Percentiles rank a stretch among this genome's conserved stretches.
These are phyloP conservation scores for Ogataea wickerhamii DNA, from an alignment of 805 yeast genomes.

Conservation along the genomic window DNA sequence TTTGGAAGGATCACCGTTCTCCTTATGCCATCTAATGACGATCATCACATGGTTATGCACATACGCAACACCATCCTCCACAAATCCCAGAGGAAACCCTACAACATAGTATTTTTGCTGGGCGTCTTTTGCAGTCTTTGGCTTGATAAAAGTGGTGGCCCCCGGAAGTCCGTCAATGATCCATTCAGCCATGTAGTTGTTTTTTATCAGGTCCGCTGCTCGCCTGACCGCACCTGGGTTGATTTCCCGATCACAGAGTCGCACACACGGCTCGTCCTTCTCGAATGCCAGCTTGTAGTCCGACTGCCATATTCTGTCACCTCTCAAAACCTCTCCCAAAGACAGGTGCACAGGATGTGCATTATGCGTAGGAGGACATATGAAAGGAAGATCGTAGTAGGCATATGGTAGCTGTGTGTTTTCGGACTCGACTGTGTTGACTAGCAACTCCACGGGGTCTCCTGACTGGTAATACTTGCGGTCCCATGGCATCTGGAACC, in stretches of 20 bases:
- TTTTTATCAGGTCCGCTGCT: conserved; percentile 58
- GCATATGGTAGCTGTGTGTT: conserved; percentile 73
- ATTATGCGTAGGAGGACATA: conserved; percentile 60
- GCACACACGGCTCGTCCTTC: conserved; percentile 59
- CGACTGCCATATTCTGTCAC: conserved; percentile 76
- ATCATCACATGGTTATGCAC: conserved; percentile 79
- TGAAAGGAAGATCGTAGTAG: conserved; percentile 74
- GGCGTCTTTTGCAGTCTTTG: conserved; percentile 46
- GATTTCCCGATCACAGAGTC: conserved; percentile 66
- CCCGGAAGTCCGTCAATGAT: conserved; percentile 80
- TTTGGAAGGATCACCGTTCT: conserved; percentile 35
- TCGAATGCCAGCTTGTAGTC: conserved; percentile 64
- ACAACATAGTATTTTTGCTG: conserved; percentile 66
- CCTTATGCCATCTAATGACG: conserved; percentile 67
- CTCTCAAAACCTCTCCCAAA: conserved; percentile 72
- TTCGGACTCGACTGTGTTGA: conserved; percentile 77
- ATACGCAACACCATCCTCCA: conserved; percentile 54
- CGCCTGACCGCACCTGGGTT: conserved; percentile 46
- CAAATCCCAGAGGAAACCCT: conserved; percentile 82
- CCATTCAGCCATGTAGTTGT: conserved; percentile 83
- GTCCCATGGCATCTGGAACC: conserved; percentile 29
- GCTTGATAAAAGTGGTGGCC: conserved; percentile 72
- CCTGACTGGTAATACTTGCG: conserved; percentile 43
- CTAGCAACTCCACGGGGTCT: conserved; percentile 63
- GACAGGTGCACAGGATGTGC: conserved; percentile 65